Evolutionary conservation across 306 rosid species (phyloP), one percentile per base, ranked within the genome.

Genomic region (Sicyos baderoa): DNA sequence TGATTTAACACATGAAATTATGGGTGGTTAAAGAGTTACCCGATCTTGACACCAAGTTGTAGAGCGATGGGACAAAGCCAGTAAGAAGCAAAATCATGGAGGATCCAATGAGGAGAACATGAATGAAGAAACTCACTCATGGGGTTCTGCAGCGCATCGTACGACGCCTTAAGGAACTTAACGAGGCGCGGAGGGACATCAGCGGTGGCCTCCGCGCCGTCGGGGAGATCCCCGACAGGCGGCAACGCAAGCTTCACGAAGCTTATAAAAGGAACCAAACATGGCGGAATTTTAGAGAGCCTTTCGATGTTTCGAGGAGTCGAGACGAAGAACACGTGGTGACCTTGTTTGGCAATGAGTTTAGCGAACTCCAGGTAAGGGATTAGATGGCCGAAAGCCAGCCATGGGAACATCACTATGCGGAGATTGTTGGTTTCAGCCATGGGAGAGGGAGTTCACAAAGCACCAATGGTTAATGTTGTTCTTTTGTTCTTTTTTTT

Each of bases 231-330:
- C 13, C 37, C 64, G 23, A 27, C 54, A 1, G 12, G 73, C 3
- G 81, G 82, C 2, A 82, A 35, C 0, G 64, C 53, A 9, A 79
- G 10, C 44, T 73, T 65, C 29, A 79, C 76, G 1, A 85, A 25
- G 7, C 59, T 25, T 9, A 84, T 4, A 0, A 14, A n/a, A 58
- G 76, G 74, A 27, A 62, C n/a, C 14, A 77, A 61, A 68, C 16
- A n/a, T 29, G 44, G 50, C 8, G 78, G 75, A 14, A 73, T 35
- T 61, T 67, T 51, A 4, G 89, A 81, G 45, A 79, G 81, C 53
- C 89, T 77, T 42, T 80, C 56, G 75, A 82, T 77, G 79, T 85
- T 85, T 76, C 76, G 68, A 2, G 84, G 83, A 9, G 89, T 77
- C 48, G 82, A 79, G 9, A 84, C 77, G 76, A 79, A 81, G 35